A percentile compares a stretch with the other conserved stretches of the same genome.
Evolutionary conservation across 2,329 filamentous ascomycete genomes (phyloP).

Genomic region (Colletotrichum gloeosporioides): DNA sequence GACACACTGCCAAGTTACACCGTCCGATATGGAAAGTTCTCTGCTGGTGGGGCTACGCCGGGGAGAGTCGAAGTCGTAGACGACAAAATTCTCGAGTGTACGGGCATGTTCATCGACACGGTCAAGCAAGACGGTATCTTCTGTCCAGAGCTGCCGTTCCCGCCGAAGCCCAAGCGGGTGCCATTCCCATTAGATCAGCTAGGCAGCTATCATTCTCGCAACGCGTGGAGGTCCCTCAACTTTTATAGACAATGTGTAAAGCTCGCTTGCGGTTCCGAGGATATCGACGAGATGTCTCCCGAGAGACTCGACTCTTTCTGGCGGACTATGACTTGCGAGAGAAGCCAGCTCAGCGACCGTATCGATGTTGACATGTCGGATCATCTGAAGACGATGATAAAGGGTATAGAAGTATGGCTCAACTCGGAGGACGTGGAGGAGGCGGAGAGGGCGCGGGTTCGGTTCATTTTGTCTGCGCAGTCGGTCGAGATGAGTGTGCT

Average conservation of each 20-base stretch:
- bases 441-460: not conserved
- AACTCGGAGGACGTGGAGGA: not conserved
- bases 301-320: not conserved
- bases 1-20: not conserved
- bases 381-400: not conserved
- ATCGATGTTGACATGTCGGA: not conserved
- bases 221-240: not conserved
- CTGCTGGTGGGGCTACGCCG: not conserved
- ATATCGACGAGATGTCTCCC: not conserved
- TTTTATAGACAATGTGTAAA: not conserved
- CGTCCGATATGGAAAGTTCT: not conserved
- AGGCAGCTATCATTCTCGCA: not conserved
- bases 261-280: not conserved
- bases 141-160: not conserved
- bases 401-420: not conserved
- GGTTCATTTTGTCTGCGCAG: not conserved
- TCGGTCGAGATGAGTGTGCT: not conserved
- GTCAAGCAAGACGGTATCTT: not conserved
- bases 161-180: not conserved
- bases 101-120: not conserved
- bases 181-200: not conserved
- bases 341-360: not conserved
- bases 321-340: slow-evolving; percentile 1
- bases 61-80: not conserved
- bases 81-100: not conserved